Evolutionary conservation across 23 red algal species (phyloP), one percentile per base, ranked within the genome.

Genomic region (Pyropia yezoensis): DNA sequence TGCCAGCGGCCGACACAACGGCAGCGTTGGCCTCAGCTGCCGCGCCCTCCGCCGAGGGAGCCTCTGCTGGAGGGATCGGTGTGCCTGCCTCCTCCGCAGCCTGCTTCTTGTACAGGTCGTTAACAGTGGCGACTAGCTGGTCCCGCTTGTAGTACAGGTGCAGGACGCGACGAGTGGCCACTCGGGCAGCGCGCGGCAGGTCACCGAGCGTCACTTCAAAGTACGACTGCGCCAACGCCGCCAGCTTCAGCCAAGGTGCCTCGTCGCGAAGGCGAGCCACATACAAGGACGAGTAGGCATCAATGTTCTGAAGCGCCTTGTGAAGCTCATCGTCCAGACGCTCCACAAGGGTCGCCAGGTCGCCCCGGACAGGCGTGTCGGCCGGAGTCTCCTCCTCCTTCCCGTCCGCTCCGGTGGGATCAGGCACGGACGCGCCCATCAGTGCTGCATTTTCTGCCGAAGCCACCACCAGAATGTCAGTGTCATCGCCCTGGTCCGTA

Each of bases 141-240:
- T 78, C 73, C 32, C 81, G 55, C 63, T 98, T 89, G 79, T 98
- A 98, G 63, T 98, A 98, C 39, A 90, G 66, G 57, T 98, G 94
- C 33, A 82, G 60, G 49, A 98, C 76, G 33, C 94, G 59, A 50
- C 94, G 87, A 32, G 80, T 73, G 13, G 94, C 94, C 17, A 98
- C 69, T 21, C 85, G 74, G 14, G 94, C 94, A 14, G 94, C 86
- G 49, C 82, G 76, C 23, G 20, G 27, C 63, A 52, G 18, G 61
- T 77, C 73, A 47, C 39, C 39, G 39, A 47, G 39, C 49, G 63
- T 63, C 0, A 50, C 65, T 17, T 86, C 79, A 52, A 85, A 91
- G 56, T 91, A 90, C 7, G 58, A 51, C 56, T 98, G 94, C 25
- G 83, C 80, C 45, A 62, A 33, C 14, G 85, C 68, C 18, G 82